Evolutionary conservation across 257 asterid genomes (phyloP), one percentile per base, ranked within the genome.

Genomic region (Solanum lignicaule): DNA sequence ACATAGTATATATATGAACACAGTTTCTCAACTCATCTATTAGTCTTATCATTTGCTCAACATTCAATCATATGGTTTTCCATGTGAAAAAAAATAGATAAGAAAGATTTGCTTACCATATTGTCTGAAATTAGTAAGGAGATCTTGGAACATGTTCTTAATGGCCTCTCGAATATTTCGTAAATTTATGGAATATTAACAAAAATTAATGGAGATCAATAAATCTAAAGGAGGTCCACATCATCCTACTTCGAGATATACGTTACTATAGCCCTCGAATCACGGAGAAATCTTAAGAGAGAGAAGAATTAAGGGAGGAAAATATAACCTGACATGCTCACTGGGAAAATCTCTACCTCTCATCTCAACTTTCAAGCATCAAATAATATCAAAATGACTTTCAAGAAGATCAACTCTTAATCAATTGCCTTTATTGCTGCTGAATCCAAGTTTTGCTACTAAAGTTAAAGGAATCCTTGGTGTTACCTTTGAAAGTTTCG

Each of bases 101-200:
- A 43, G 48, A 66, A 25, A 33, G 48, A 29, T 71, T 79, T 43
- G 13, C 82, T 75, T 88, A 96, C 98, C 98, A 58, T 92, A 96
- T 58, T 93, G 83, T 83, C 91, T 86, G 41, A 94, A 92, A 90
- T 94, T 95, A 60, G 91, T 89, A 13, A 94, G 94, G 76, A 95
- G 98, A 88, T 96, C 98, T 60, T 90, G 92, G 91, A 96, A 95
- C 98, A 95, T 92, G 90, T 85, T 93, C 85, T 55, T 88, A 36
- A 91, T 31, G 84, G 23, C 23, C 21, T 52, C 62, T 52, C 23
- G 23, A 52, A 16, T 52, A 52, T 52, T 52, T 3, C 0, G 23
- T 52, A 52, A 52, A 52, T 52, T 52, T 52, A 52, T 52, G 62
- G 23, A 18, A 52, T 52, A 52, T 52, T 52, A 6, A 52, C 23